phyloP scores from a whole-genome alignment of 2,329 filamentous ascomycete genomes.

The Colletotrichum tofieldiae region DNA sequence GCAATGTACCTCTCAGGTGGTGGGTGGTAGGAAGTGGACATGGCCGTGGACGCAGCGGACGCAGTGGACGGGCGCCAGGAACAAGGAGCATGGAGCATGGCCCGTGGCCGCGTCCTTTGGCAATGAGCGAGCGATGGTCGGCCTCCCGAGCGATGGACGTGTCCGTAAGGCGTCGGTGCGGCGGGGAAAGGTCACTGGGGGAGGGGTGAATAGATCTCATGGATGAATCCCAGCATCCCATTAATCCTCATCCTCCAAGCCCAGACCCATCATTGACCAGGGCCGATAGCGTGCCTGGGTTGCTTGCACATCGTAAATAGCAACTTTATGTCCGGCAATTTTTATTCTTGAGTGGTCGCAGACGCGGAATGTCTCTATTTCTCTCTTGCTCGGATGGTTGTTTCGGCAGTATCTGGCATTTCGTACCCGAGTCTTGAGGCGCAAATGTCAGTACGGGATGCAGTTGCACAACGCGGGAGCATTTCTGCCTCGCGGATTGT shows the following conservation, averaged over 20 bases:
- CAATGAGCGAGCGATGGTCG: constrained; percentile 37
- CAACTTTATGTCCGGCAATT: constrained; percentile 35
- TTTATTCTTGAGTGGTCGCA: background rate
- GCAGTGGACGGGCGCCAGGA: constrained; percentile 38
- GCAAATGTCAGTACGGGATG: background rate
- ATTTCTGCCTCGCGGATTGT: background rate
- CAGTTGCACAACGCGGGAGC: background rate
- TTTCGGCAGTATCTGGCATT: constrained; percentile 7
- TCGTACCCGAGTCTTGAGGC: background rate
- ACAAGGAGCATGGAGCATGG: constrained; percentile 41
- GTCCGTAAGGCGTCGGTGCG: constrained; percentile 38
- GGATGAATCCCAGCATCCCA: constrained; percentile 13
- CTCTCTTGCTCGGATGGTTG: constrained; percentile 3
- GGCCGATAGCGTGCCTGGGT: constrained; percentile 27
- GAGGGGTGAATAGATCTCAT: constrained; percentile 30
- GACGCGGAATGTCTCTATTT: background rate
- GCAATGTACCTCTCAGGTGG: constrained; percentile 14
- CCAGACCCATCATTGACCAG: constrained; percentile 30
- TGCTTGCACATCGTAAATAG: constrained; percentile 38
- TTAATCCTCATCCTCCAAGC: constrained; percentile 7
- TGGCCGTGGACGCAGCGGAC: constrained; percentile 14
- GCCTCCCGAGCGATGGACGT: constrained; percentile 40
- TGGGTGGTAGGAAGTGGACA: constrained; percentile 25
- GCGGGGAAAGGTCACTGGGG: constrained; percentile 41
- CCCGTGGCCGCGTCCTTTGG: constrained; percentile 38